Evolutionary conservation across 106 monocot species (phyloP).

Genomic region (Apostasia ramifera): DNA sequence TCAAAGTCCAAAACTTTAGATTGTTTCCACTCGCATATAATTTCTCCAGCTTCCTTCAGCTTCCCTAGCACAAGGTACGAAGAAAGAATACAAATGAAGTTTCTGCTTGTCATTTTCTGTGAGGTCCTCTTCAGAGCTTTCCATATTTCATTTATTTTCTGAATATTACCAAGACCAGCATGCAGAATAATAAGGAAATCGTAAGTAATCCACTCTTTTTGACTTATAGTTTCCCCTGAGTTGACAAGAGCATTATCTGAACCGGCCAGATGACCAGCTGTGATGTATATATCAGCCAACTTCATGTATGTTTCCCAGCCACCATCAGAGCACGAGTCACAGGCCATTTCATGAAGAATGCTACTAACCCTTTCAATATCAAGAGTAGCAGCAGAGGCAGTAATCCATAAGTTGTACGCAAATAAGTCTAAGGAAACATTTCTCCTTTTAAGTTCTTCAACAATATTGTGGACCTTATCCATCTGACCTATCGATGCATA

Average conservation of each 20-base stretch:
- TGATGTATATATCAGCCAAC: conserved; percentile 56
- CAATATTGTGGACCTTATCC: conserved; percentile 54
- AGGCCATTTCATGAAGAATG: conserved; percentile 69
- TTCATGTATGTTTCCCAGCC: conserved; percentile 51
- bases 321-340: conserved; percentile 33
- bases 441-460: conserved; percentile 57
- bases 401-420: conserved; percentile 88
- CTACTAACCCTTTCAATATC: conserved; percentile 54
- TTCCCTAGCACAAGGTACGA: conserved; percentile 50
- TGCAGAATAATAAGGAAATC: conserved; percentile 83
- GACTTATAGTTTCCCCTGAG: conserved; percentile 35
- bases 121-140: conserved; percentile 60
- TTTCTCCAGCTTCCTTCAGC: conserved; percentile 67
- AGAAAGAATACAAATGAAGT: conserved; percentile 65
- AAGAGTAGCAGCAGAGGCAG: conserved; percentile 58
- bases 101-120: conserved; percentile 71
- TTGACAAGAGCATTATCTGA: conserved; percentile 45
- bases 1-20: conserved; percentile 53
- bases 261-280: conserved; percentile 29
- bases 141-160: conserved; percentile 78
- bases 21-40: conserved; percentile 74
- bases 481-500: conserved; percentile 78
- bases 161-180: conserved; percentile 56
- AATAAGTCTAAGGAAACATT: conserved; percentile 66
- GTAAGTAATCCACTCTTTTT: conserved; percentile 76